Base-by-base conservation (phyloP, 2,329 filamentous ascomycete species). In the Graphiopsis chlorocephala region DNA sequence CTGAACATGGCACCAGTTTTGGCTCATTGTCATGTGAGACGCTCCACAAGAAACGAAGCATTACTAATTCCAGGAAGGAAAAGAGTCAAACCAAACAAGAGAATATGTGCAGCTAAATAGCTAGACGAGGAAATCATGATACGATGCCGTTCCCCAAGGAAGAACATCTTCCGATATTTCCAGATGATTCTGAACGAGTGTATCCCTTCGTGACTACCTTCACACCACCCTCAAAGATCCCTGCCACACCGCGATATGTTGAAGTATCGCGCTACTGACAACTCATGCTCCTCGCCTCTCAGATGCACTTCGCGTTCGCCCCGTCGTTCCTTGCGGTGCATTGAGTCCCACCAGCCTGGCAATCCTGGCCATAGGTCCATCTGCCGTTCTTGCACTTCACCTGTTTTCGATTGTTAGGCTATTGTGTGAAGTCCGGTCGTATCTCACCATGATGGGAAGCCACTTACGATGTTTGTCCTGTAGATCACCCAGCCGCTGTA, bases 381-480 rank as follows among this genome's bases (percentile, higher is more conserved):
- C 35, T 35, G 20, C 58, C 58, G 14, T 38, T 45, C 11, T 23
- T 29, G 29, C 58, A 61, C 14, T 52, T 50, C 12, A 45, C 58
- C 58, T 61, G 11, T n/a, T 29, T 25, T 35, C 20, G 29, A 38
- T 1, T 1, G 4, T 35, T 14, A 38, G 23, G 23, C 38, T 2
- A 12, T 12, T 12, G 3, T 10, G n/a, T 17, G 7, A n/a, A n/a
- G 17, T 20, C n/a, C n/a, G 10, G 14, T 11, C 10, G 10, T 6
- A 8, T 6, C 38, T 20, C 7, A 45, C 23, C n/a, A n/a, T 11
- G 38, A 45, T 20, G 1, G 10, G 20, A 11, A 17, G 26, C 15
- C 57, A 62, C 60, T 45, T n/a, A 62, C 60, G 11, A 55, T 62
- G 14, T 62, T 55, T 15, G 48, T 55, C 17, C 60, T 53, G 50